Evolutionary conservation across 345 rosid genomes (phyloP).

Genomic region (Eucalyptus albens): DNA sequence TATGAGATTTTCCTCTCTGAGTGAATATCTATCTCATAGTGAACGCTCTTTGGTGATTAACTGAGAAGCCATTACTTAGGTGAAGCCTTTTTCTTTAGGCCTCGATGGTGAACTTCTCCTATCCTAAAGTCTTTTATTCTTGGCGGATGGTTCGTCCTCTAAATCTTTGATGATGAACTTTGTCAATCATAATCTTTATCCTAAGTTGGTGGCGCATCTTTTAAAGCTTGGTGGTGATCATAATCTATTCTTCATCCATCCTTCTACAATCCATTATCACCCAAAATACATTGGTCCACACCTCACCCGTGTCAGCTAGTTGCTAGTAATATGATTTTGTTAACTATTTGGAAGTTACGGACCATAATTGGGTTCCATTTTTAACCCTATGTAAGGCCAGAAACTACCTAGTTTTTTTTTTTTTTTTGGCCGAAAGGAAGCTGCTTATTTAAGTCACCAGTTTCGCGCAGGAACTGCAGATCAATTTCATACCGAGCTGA

Average conservation of each 20-base stretch:
- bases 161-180: not conserved
- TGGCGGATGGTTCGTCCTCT: accelerated
- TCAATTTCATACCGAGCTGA: not conserved
- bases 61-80: not conserved
- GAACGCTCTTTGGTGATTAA: not conserved
- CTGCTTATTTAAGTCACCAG: not conserved
- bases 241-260: too few relatives aligned
- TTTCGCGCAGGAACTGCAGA: not conserved
- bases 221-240: not conserved
- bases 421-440: not conserved
- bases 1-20: not conserved
- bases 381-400: not conserved
- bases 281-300: not conserved
- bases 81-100: too few relatives aligned
- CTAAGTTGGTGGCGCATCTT: accelerated
- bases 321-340: not conserved
- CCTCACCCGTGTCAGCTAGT: not conserved
- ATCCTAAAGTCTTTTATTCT: too few relatives aligned
- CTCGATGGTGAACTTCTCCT: not conserved
- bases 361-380: not conserved
- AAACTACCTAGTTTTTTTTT: not conserved
- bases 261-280: too few relatives aligned
- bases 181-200: not conserved
- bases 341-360: not conserved
- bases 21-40: not conserved